Percentiles rank a stretch among this genome's conserved stretches.
Evolutionary conservation across 2,329 filamentous ascomycete genomes (phyloP).

Genomic region (Penicillium sp.): DNA sequence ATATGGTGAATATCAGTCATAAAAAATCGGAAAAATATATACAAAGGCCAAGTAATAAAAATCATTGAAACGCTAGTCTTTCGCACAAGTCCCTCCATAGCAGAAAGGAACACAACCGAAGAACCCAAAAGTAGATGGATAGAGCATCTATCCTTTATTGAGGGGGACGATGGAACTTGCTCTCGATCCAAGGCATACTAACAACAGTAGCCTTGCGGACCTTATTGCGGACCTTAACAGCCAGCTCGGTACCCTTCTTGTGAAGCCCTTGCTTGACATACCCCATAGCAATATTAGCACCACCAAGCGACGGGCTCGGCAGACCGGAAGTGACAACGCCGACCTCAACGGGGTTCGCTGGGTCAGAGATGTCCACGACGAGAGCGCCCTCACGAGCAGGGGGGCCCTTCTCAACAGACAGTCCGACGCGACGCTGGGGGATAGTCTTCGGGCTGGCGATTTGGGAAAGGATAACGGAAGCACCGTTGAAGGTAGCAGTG

Average conservation of each 20-base stretch:
- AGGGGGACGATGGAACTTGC: slow-evolving; percentile 65
- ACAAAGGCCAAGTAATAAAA: background rate
- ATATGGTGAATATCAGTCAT: slow-evolving; percentile 1
- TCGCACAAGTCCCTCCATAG: background rate
- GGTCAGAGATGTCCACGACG: slow-evolving; percentile 61
- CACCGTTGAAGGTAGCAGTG: slow-evolving; percentile 77
- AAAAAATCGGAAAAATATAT: slow-evolving; percentile 7
- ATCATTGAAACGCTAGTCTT: slow-evolving; percentile 9
- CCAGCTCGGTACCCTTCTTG: slow-evolving; percentile 79
- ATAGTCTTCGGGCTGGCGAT: slow-evolving; percentile 62
- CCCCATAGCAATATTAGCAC: slow-evolving; percentile 92
- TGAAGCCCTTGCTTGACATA: slow-evolving; percentile 80
- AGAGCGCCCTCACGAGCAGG: slow-evolving; percentile 87
- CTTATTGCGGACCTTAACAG: slow-evolving; percentile 75
- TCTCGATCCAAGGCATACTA: slow-evolving; percentile 86
- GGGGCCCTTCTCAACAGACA: slow-evolving; percentile 74
- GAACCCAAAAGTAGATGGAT: background rate
- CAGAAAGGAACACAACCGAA: background rate
- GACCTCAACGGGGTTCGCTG: slow-evolving; percentile 55
- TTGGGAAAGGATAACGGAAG: slow-evolving; percentile 73
- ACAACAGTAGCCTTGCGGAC: slow-evolving; percentile 71
- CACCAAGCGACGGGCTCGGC: slow-evolving; percentile 77
- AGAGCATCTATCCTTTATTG: slow-evolving; percentile 15
- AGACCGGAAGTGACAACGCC: slow-evolving; percentile 86
- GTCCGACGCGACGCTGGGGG: slow-evolving; percentile 73